Base-by-base conservation (phyloP, 2,329 filamentous ascomycete species). In the Rutstroemia sydowiana region DNA sequence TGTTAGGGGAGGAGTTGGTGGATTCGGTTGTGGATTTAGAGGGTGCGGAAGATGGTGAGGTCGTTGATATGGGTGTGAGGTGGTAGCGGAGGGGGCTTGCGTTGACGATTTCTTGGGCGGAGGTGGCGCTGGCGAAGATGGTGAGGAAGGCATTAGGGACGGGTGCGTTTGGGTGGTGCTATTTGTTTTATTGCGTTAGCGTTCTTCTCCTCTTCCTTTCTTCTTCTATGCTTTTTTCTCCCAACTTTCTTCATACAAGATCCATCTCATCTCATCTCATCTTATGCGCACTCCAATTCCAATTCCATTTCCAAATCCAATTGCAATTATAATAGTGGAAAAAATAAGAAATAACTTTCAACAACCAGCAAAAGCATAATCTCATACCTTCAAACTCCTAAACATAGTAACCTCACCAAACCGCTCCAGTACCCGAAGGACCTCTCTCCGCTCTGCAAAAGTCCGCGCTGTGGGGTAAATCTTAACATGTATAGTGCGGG, bases 391-490 rank as follows among this genome's bases (percentile, higher is more conserved):
- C 21, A 63, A 53, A 32, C 61, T 63, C 21, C 57, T 57, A 51
- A 68, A 67, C 57, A 66, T 59, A 14, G 46, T 57, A 3, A 68
- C 62, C 44, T 66, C 60, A 2, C 65, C 65, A 54, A 63, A 65
- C 32, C 61, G 56, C 47, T 66, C 61, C 18, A 67, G 51, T 3
- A 66, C 63, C 23, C 62, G 60, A 4, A 68, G 55, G 21, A 68
- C 64, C 51, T 66, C 63, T 21, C 63, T 59, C n/a, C 63, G 59
- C 48, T 67, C 63, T 5, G 62, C 45, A 43, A 68, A 65, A 18
- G 55, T 63, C 47, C 53, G 45, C 2, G 65, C 55, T 1, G 60
- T 60, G 4, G 65, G 65, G 30, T 58, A 57, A 16, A 65, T 57
- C 45, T 63, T 66, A 18, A 67, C 41, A 41, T 66, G 64, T 7